Base-by-base conservation (phyloP, 352 stramenopile species). In the Elongisporangium anandrum region DNA sequence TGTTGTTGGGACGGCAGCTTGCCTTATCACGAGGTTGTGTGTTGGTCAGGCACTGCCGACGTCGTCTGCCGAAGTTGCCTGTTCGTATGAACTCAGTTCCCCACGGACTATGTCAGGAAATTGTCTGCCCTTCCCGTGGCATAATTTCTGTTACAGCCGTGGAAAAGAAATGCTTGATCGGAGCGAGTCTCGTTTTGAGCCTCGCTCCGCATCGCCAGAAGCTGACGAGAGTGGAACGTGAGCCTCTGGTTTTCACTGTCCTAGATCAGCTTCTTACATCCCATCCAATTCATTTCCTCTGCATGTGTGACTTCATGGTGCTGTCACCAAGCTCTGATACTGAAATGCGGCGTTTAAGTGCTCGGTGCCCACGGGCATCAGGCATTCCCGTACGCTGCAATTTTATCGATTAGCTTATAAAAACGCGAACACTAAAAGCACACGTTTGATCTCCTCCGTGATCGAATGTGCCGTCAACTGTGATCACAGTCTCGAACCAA, bases 391-490 rank as follows among this genome's bases (percentile, higher is more conserved):
- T 88, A 69, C 77, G 75, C 59, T 86, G 75, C 70, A 86, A 68
- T 90, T 86, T 86, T 88, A 90, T 90, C 81, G 68, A 83, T 80
- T 77, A 88, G 81, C 81, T 82, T 52, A 90, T 81, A 90, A 49
- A 41, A 69, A 90, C 75, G 81, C 81, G 81, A 90, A 68, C 77
- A 87, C 79, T 90, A 78, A 90, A 90, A 90, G 81, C 81, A 90
- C 81, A 90, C 81, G 81, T 88, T 90, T 84, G 64, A 74, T 85
- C 75, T 58, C 29, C 50, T 73, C 68, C 50, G 66, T 90, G 79
- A 81, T 83, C 69, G 65, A 90, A 88, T 88, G 81, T 90, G 81
- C 81, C 81, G 81, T 90, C 81, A 90, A 90, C 68, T 84, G 81
- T 88, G 74, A 57, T 90, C 81, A 90, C 77, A 90, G 59, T 34